Percentiles rank a stretch among this genome's conserved stretches.
Conservation (phyloP, 768 basidiomycete genomes). For the Termitomyces sp. region DNA sequence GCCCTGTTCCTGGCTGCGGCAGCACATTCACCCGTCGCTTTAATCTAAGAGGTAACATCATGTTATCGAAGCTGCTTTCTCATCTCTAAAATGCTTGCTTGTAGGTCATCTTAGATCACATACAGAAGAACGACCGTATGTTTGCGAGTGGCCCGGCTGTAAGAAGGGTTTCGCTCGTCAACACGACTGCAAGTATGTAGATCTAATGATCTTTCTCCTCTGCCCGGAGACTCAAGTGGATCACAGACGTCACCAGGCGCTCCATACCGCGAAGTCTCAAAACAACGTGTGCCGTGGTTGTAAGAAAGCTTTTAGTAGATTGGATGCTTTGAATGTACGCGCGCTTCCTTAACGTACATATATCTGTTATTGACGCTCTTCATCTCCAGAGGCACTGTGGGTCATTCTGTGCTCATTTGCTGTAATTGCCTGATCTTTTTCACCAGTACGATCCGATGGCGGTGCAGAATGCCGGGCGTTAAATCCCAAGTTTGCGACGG, state of each 20-base stretch:
- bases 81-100: slow-evolving; percentile 4
- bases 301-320: slow-evolving; percentile 89
- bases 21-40: slow-evolving; percentile 96
- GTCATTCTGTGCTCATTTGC: slow-evolving; percentile 23
- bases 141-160: slow-evolving; percentile 91
- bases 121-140: slow-evolving; percentile 91
- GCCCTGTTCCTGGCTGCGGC: slow-evolving; percentile 92
- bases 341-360: slow-evolving; percentile 11
- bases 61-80: not conserved
- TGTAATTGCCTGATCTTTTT: slow-evolving; percentile 17
- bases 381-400: slow-evolving; percentile 67
- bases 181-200: slow-evolving; percentile 91
- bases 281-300: slow-evolving; percentile 88
- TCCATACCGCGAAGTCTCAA: slow-evolving; percentile 80
- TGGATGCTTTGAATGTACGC: slow-evolving; percentile 93
- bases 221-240: not conserved
- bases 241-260: slow-evolving; percentile 78
- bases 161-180: slow-evolving; percentile 93
- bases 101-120: slow-evolving; percentile 90
- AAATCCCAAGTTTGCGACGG: slow-evolving; percentile 30
- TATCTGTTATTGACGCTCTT: slow-evolving; percentile 7
- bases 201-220: slow-evolving; percentile 3
- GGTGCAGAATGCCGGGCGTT: slow-evolving; percentile 67
- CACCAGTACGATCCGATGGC: slow-evolving; percentile 76
- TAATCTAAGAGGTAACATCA: slow-evolving; percentile 66